Conservation (phyloP, 2,329 filamentous ascomycete species). For the Ascochyta lentis region DNA sequence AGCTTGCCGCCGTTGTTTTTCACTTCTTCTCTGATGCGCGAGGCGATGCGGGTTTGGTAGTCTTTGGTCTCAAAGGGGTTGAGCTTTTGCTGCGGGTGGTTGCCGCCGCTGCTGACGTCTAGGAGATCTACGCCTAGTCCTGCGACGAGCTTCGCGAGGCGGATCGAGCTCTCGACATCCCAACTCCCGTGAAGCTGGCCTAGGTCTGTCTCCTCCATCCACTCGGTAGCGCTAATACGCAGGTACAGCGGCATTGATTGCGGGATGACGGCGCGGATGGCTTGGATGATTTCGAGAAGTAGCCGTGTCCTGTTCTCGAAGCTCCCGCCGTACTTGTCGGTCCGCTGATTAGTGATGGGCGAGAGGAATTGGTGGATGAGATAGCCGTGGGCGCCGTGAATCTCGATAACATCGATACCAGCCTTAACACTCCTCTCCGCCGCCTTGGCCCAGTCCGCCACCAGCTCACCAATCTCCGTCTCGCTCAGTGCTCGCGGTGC, state of each 20-base stretch:
- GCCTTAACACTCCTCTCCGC: constrained; percentile 46
- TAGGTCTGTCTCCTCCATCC: constrained; percentile 44
- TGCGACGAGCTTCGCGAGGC: constrained; percentile 51
- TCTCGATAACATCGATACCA: constrained; percentile 52
- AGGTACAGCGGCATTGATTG: constrained; percentile 45
- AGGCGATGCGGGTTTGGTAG: constrained; percentile 59
- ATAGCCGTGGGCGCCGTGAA: constrained; percentile 53
- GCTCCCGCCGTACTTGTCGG: constrained; percentile 52
- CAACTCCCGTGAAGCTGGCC: constrained; percentile 46
- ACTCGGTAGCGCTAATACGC: constrained; percentile 47
- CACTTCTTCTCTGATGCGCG: constrained; percentile 52
- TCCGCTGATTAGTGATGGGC: constrained; percentile 50
- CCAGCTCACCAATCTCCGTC: constrained; percentile 48
- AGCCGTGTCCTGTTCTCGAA: constrained; percentile 51
- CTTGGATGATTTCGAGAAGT: constrained; percentile 52
- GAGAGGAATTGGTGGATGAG: constrained; percentile 52
- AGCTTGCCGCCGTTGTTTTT: constrained; percentile 48
- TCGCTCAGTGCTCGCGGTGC: constrained; percentile 47
- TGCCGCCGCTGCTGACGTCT: constrained; percentile 56
- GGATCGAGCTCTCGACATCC: constrained; percentile 50
- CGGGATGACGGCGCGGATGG: constrained; percentile 43
- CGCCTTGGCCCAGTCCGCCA: constrained; percentile 51
- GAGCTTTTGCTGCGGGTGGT: constrained; percentile 53
- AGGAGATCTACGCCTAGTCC: constrained; percentile 53
- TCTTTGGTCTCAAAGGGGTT: constrained; percentile 51